A percentile compares a stretch with the other conserved stretches of the same genome.
phyloP scores from a whole-genome alignment of 371 early-diverging fungal species.

The Mucor plumbeus region DNA sequence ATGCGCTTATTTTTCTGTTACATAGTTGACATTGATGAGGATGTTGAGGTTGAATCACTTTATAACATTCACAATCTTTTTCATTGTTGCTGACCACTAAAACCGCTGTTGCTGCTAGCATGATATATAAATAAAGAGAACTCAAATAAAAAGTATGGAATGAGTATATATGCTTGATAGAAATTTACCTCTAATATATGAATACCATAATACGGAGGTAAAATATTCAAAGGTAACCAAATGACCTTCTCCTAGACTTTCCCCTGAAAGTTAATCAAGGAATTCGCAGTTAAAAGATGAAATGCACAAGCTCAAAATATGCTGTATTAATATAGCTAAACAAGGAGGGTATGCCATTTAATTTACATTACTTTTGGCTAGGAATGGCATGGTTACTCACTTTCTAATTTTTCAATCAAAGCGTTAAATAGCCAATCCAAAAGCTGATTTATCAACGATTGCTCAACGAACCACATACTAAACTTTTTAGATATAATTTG shows the following conservation, averaged over 20 bases:
- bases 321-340: no score
- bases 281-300: no score
- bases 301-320: no score
- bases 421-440: no score
- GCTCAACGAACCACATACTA: no score
- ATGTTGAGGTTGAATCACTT: not conserved
- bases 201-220: not conserved
- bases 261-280: no score
- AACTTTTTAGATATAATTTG: no score
- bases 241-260: no score
- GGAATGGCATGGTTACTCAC: not conserved
- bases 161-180: not conserved
- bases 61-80: not conserved
- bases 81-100: not conserved
- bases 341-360: no score
- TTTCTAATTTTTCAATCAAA: no score
- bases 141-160: not conserved
- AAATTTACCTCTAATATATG: not conserved
- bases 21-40: conserved; percentile 14
- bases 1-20: conserved; percentile 11
- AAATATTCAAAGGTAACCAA: not conserved
- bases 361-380: no score
- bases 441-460: no score
- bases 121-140: not conserved
- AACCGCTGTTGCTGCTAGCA: not conserved